Conservation (phyloP, 2,329 filamentous ascomycete species). For the Colletotrichum abscissum region DNA sequence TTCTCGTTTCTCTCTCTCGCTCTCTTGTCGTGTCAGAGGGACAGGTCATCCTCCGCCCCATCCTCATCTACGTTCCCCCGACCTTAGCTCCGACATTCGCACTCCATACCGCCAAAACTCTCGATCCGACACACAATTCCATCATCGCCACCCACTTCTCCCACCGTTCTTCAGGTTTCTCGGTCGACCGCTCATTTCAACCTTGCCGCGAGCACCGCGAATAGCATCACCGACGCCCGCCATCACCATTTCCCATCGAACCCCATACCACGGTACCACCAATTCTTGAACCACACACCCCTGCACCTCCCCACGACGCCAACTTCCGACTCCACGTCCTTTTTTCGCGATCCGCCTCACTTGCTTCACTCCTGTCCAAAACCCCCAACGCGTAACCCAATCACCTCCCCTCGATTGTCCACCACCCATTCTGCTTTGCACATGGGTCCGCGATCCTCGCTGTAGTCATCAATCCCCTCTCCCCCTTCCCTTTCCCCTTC, state of each 20-base stretch:
- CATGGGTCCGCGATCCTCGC: slow-evolving; percentile 34
- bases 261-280: slow-evolving; percentile 1
- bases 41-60: slow-evolving; percentile 2
- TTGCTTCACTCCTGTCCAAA: slow-evolving; percentile 11
- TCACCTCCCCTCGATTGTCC: background rate
- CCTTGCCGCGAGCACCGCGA: slow-evolving; percentile 8
- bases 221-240: slow-evolving; percentile 20
- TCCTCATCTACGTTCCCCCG: background rate
- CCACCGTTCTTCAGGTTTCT: background rate
- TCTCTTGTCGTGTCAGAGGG: slow-evolving; percentile 1
- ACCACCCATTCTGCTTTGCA: slow-evolving; percentile 15
- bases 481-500: slow-evolving; percentile 7
- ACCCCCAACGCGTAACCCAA: slow-evolving; percentile 23
- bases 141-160: slow-evolving; percentile 23
- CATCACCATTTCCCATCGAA: slow-evolving; percentile 6
- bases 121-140: background rate
- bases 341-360: slow-evolving; percentile 36
- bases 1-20: background rate
- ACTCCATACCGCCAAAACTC: slow-evolving; percentile 1
- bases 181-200: slow-evolving; percentile 1
- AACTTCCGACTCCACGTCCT: slow-evolving; percentile 18
- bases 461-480: slow-evolving; percentile 12
- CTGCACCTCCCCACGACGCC: slow-evolving; percentile 19
- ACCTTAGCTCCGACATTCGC: slow-evolving; percentile 12
- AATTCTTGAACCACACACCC: background rate